These are phyloP conservation scores for Alternaria viburni DNA, from an alignment of 2,329 filamentous ascomycete genomes.

Conservation along the genomic window DNA sequence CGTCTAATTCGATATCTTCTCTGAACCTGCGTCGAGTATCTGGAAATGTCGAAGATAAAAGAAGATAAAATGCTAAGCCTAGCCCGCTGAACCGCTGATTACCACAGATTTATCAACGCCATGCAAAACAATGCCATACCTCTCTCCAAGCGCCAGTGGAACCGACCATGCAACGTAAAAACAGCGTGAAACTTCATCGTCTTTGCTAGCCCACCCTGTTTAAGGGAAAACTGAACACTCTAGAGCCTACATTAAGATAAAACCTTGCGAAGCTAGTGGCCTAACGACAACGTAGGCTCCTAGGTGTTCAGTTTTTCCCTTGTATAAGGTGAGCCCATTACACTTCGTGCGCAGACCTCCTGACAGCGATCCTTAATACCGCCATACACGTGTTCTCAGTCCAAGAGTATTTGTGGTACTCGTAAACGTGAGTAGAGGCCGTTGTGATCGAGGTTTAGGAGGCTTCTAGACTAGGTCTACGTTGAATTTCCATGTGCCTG, in stretches of 20 bases:
- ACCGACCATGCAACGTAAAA: constrained; percentile 17
- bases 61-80: constrained; percentile 14
- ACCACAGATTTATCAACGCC: constrained; percentile 16
- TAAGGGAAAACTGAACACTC: too few species aligned
- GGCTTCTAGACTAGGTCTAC: constrained; percentile 30
- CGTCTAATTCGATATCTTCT: not conserved
- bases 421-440: not conserved
- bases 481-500: constrained; percentile 43
- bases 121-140: constrained; percentile 16
- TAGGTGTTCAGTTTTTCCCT: too few species aligned
- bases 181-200: not conserved
- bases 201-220: not conserved
- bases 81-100: constrained; percentile 20
- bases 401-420: not conserved
- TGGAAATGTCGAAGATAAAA: too few species aligned
- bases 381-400: not conserved
- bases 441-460: not conserved
- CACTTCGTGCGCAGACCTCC: not conserved
- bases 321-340: too few species aligned
- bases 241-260: too few species aligned
- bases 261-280: too few species aligned
- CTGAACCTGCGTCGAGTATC: not conserved
- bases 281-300: too few species aligned
- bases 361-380: not conserved
- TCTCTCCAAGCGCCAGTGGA: constrained; percentile 9